Evolutionary conservation across 2,329 filamentous ascomycete genomes (phyloP), one percentile per base, ranked within the genome.

Genomic region (Raffaelea arxii): DNA sequence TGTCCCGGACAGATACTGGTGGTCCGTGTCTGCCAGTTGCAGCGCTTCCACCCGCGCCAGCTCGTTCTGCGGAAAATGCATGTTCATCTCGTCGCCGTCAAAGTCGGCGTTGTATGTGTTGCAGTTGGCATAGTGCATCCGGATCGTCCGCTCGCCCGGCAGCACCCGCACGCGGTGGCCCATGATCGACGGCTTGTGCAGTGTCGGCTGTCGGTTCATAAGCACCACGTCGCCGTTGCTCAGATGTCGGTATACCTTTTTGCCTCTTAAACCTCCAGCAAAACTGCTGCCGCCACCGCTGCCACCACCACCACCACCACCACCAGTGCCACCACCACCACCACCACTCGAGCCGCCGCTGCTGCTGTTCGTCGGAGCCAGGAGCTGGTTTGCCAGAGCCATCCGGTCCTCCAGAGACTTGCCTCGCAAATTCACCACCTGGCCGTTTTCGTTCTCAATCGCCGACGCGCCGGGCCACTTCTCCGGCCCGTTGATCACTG

Each of bases 51-150:
- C 86, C 55, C 92, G 78, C 16, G 92, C 92, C 53, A 97, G 74
- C 62, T 97, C 94, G 56, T 95, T 97, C 58, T 98, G 92, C 2
- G 92, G 92, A 59, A 98, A 97, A 66, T 98, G 92, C 90, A 98
- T 94, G 64, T 98, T 98, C 92, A 98, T 98, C 65, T 98, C 92
- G 62, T 98, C 92, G 64, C 92, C 92, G 59, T 98, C 94, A 60
- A 98, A 98, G 74, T 98, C 92, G 25, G 92, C 92, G 58, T 98
- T 98, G 73, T 98, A 98, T 1, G 92, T 96, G 60, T 98, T 98
- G 65, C 92, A 97, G 64, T 98, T 98, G 58, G 92, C 91, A 67
- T 98, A 98, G 70, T 98, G 92, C 91, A 98, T 97, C 54, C 92
- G 89, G 62, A 98, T 90, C 0, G 92, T 97, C 68, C 94, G 94